Base-by-base conservation (phyloP, 148 eudicot species). In the Gaultheria prostrata region DNA sequence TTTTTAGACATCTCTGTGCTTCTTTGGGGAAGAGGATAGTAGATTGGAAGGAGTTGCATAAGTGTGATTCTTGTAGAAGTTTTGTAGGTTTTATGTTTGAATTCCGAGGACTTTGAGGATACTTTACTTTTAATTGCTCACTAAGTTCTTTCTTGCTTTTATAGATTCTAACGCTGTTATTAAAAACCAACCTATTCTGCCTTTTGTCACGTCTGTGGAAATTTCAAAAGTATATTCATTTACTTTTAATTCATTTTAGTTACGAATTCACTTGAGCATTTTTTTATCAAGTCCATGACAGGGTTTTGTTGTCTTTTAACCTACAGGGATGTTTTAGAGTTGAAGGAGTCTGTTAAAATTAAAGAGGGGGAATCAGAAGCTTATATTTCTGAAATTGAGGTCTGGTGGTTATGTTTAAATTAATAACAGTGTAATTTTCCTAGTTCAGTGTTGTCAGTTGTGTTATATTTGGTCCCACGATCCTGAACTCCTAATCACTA, bases 341-440 rank as follows among this genome's bases (percentile, higher is more conserved):
- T 95, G 80, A 86, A 85, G 80, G 98, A 95, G 90, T 96, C 98
- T 59, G 92, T 94, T 45, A 92, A 88, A 86, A 91, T 93, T 59
- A 96, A 96, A 87, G 99, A 94, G 80, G 92, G 86, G 14, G 99
- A 96, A 83, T 89, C 94, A 33, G 99, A 92, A 59, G 90, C 98
- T 76, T 96, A 92, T 88, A 94, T 94, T 63, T 93, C 97, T 75
- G 98, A 94, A 89, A 92, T 96, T 77, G 97, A 96, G 99, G 99
- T 93, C 53, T 48, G 59, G 35, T 28, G 70, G 20, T 80, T 18
- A 56, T 51, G 49, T 26, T 51, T 46, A 20, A 18, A 7, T 51
- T 35, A 24, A 53, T 46, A 53, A 78, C 6, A 35, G 5, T 83
- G 45, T 50, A 8, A 28, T 33, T 69, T 20, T 45, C 35, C 26